These are phyloP conservation scores for Thielaviopsis punctulata DNA, from an alignment of 2,329 filamentous ascomycete species.

Conservation along the genomic window DNA sequence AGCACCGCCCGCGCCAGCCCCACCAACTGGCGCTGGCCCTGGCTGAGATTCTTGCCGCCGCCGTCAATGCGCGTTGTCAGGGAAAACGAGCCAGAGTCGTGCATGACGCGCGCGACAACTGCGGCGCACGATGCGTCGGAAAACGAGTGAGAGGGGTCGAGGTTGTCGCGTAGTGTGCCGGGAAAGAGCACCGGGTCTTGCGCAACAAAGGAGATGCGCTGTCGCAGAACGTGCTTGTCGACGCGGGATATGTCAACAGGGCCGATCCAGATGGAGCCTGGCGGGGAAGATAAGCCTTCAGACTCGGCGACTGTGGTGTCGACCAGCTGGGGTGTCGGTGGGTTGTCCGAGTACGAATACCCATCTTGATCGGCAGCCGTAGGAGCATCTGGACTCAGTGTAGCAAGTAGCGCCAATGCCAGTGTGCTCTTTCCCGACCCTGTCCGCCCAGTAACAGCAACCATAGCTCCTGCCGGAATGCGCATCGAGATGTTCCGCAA, in stretches of 20 bases:
- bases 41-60: constrained; percentile 89
- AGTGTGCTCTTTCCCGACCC: constrained; percentile 92
- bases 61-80: constrained; percentile 83
- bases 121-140: constrained; percentile 97
- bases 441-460: constrained; percentile 89
- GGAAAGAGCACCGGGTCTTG: constrained; percentile 95
- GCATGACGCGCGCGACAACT: constrained; percentile 75
- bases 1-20: constrained; percentile 86
- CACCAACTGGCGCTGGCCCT: constrained; percentile 86
- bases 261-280: constrained; percentile 84
- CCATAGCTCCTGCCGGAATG: constrained; percentile 94
- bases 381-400: constrained; percentile 27
- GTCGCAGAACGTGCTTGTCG: constrained; percentile 72
- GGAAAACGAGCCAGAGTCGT: constrained; percentile 70
- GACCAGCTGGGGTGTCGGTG: neutral
- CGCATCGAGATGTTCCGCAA: constrained; percentile 82
- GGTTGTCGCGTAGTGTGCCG: constrained; percentile 81
- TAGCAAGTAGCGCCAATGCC: constrained; percentile 59
- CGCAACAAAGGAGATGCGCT: constrained; percentile 87
- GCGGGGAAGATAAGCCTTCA: constrained; percentile 53
- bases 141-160: constrained; percentile 86
- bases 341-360: constrained; percentile 7
- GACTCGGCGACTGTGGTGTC: constrained; percentile 2
- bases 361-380: too few species aligned
- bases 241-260: constrained; percentile 77